A percentile compares a stretch with the other conserved stretches of the same genome.
Evolutionary conservation across 1,139 yeast species (phyloP).

Genomic region (Pichia sp.): DNA sequence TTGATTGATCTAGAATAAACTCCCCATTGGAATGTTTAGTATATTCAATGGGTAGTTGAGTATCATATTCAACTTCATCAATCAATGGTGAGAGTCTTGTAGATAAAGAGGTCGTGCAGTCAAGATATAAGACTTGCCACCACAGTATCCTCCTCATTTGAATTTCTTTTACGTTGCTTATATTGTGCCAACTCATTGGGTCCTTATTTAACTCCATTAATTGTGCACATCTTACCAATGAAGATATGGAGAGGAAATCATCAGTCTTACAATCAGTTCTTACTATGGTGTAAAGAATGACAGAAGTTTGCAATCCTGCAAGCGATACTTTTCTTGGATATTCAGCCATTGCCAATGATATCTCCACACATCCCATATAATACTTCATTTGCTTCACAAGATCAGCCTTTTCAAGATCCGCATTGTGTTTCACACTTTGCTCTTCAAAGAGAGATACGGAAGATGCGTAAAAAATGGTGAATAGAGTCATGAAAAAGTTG

Average conservation of each 20-base stretch:
- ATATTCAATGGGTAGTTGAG: conserved; percentile 37
- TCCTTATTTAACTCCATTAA: conserved; percentile 50
- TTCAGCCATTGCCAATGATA: conserved; percentile 17
- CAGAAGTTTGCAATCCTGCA: conserved; percentile 17
- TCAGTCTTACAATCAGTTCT: conserved; percentile 21
- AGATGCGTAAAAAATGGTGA: conserved; percentile 20
- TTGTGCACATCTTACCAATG: conserved; percentile 44
- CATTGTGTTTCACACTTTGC: conserved; percentile 5
- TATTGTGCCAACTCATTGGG: conserved; percentile 42
- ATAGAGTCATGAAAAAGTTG: conserved; percentile 14
- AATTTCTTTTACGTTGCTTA: conserved; percentile 40
- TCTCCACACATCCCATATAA: conserved; percentile 18
- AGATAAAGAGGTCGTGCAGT: conserved; percentile 49
- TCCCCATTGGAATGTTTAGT: conserved; percentile 9
- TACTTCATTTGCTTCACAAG: conserved; percentile 7
- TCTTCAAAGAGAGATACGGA: conserved; percentile 21
- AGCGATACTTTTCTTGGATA: conserved; percentile 16
- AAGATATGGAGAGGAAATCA: conserved; percentile 24
- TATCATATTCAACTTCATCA: conserved; percentile 47
- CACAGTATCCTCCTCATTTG: conserved; percentile 48
- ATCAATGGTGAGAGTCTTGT: conserved; percentile 52
- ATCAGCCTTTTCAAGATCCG: not conserved
- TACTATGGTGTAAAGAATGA: conserved; percentile 17
- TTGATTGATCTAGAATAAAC: conserved; percentile 14
- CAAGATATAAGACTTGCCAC: conserved; percentile 61